A percentile compares a stretch with the other conserved stretches of the same genome.
These are phyloP conservation scores for Sugiyamaella americana DNA, from an alignment of 805 yeast species.

Conservation along the genomic window DNA sequence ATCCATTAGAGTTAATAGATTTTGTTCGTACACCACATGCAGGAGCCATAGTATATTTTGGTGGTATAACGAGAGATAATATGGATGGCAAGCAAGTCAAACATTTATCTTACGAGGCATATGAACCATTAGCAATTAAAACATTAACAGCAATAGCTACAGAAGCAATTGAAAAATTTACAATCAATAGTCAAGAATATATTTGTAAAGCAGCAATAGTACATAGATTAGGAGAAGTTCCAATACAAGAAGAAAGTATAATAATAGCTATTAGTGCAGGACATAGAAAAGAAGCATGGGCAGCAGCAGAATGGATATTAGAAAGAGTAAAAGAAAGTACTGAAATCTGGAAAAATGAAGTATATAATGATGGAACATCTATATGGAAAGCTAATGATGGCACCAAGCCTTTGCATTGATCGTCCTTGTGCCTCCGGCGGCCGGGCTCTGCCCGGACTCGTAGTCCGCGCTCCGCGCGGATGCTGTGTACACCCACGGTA, in stretches of 20 bases:
- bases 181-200: constrained; percentile 13
- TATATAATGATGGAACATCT: constrained; percentile 37
- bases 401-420: too few species aligned
- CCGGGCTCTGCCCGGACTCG: too few species aligned
- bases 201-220: constrained; percentile 37
- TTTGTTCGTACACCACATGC: constrained; percentile 41
- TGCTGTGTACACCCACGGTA: too few species aligned
- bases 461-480: too few species aligned
- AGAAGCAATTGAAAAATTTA: constrained; percentile 30
- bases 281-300: constrained; percentile 46
- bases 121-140: constrained; percentile 37
- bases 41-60: constrained; percentile 46
- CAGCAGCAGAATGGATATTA: constrained; percentile 39
- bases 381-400: constrained; percentile 40
- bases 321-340: constrained; percentile 40
- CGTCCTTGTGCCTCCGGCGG: too few species aligned
- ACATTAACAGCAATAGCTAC: constrained; percentile 35
- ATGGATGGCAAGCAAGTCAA: constrained; percentile 39
- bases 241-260: constrained; percentile 43
- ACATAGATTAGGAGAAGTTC: constrained; percentile 45
- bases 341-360: constrained; percentile 50
- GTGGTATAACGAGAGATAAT: constrained; percentile 45
- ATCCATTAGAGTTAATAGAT: constrained; percentile 22
- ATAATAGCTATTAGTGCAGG: constrained; percentile 40
- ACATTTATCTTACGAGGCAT: constrained; percentile 43